Evolutionary conservation across 345 rosid genomes (phyloP), one percentile per base, ranked within the genome.

Genomic region (Eucalyptus globulus): DNA sequence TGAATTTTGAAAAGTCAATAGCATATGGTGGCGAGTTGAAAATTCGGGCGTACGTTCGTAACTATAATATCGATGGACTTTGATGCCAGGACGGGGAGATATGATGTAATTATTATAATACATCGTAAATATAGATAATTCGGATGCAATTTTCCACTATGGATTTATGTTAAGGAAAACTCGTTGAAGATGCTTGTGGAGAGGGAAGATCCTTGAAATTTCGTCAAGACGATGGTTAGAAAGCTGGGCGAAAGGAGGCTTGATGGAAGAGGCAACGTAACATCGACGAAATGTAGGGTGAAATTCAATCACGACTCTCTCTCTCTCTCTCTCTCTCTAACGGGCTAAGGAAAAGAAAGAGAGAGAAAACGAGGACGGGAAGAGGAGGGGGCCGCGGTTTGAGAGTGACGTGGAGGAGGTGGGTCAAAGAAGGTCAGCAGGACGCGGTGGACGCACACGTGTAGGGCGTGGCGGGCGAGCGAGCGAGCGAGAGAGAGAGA

Each of bases 51-150:
- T 27, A 6, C 44, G 1, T 10, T 6, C 2, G 2, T 19, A 19
- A 72, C 1, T 5, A 37, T 72, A 10, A 72, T 37, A 10, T 3
- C 1, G 3, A 37, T 19, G 14, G 4, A 4, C 8, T 6, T 72
- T 3, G 14, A 19, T 37, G 5, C 2, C 2, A 9, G 1, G 3
- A 19, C 2, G 9, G 3, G 27, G 2, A 11, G 9, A 12, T 6
- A 4, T 13, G 15, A 76, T 19, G 24, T 76, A 37, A 37, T 37
- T 19, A 40, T 11, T 37, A 76, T 10, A 72, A 37, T 11, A 11
- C 5, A 8, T n/a, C 17, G 5, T 4, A 7, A n/a, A n/a, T n/a
- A n/a, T 14, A 19, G 5, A 37, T 6, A 8, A 16, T 15, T 31
- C 43, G 4, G 26, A 17, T 9, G 80, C 4, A 3, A 17, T 69